phyloP scores from a whole-genome alignment of 2,329 filamentous ascomycete species.

The Orbilia quercus region DNA sequence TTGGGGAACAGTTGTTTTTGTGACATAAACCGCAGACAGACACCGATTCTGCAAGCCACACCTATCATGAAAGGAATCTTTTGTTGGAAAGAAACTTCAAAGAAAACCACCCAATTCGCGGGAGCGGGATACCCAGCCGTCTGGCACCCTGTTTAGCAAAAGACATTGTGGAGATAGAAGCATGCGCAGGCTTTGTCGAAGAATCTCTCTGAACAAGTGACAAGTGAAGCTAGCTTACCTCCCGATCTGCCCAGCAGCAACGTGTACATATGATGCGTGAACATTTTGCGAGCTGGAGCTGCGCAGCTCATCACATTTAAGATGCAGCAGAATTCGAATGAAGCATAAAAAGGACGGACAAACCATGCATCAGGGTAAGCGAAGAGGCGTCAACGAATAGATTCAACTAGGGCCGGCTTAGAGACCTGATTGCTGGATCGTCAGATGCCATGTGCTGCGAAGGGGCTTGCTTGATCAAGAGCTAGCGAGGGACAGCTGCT shows the following conservation, averaged over 20 bases:
- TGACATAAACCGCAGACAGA: slow-evolving; percentile 4
- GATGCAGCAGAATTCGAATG: slow-evolving; percentile 26
- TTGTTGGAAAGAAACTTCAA: not conserved
- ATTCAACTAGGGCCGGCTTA: slow-evolving; percentile 37
- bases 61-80: slow-evolving; percentile 5
- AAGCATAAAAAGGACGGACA: slow-evolving; percentile 1
- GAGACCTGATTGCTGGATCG: slow-evolving; percentile 17
- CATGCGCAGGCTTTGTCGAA: too few relatives aligned
- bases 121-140: slow-evolving; percentile 52
- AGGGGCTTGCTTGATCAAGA: not conserved
- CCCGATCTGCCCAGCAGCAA: not conserved
- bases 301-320: slow-evolving; percentile 35
- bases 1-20: too few relatives aligned
- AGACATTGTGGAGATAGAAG: too few relatives aligned
- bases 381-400: slow-evolving; percentile 39
- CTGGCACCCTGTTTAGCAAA: slow-evolving; percentile 35
- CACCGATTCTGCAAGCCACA: slow-evolving; percentile 13
- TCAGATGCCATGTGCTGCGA: slow-evolving; percentile 28
- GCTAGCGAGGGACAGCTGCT: slow-evolving; percentile 17
- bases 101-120: slow-evolving; percentile 29
- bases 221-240: not conserved
- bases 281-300: slow-evolving; percentile 18
- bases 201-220: too few relatives aligned
- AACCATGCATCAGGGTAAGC: slow-evolving; percentile 35
- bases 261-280: too few relatives aligned